A percentile compares a stretch with the other conserved stretches of the same genome.
These are phyloP conservation scores for Neostapfia colusana DNA, from an alignment of 176 grass and related monocot genomes.

Conservation along the genomic window DNA sequence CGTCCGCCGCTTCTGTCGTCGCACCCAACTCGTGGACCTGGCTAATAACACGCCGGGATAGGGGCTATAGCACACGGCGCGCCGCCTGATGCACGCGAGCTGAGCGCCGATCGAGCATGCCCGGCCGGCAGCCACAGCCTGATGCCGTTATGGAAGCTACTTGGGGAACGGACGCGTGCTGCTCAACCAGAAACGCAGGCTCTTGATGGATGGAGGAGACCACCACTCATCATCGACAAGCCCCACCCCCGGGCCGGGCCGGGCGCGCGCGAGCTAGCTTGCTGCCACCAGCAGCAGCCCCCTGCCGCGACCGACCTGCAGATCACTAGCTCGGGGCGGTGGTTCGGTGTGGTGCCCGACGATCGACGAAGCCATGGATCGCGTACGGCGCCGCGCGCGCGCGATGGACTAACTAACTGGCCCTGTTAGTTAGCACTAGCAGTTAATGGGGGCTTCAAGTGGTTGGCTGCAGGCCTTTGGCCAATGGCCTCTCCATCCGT, in stretches of 20 bases:
- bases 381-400: too few species aligned
- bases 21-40: not conserved
- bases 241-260: not conserved
- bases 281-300: not conserved
- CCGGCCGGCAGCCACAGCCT: too few species aligned
- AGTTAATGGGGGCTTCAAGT: not conserved
- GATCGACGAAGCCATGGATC: not conserved
- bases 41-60: not conserved
- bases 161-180: not conserved
- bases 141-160: too few species aligned
- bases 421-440: not conserved
- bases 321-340: not conserved
- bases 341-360: not conserved
- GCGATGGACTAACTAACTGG: not conserved
- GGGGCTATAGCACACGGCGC: not conserved
- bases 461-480: too few species aligned
- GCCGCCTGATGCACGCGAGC: not conserved
- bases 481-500: not conserved
- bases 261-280: too few species aligned
- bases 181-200: constrained; percentile 44
- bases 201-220: not conserved
- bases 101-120: too few species aligned
- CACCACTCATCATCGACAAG: not conserved
- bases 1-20: not conserved
- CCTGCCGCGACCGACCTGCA: not conserved